Evolutionary conservation across 208 protist genomes (phyloP).

Genomic region (Balamuthia mandrillaris): DNA sequence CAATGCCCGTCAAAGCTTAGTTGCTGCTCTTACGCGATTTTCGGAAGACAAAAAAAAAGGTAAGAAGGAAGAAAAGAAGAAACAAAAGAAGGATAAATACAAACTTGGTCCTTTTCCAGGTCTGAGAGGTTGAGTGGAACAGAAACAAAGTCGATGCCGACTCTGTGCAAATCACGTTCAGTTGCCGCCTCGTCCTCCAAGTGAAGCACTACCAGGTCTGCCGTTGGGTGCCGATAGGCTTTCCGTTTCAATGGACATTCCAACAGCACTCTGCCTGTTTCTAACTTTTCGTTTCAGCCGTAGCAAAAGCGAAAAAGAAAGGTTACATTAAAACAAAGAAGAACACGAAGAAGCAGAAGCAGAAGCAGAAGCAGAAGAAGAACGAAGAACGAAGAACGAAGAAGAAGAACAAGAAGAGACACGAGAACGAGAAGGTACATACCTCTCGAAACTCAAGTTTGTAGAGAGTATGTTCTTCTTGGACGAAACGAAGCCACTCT

Average conservation of each 20-base stretch:
- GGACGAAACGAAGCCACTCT: constrained; percentile 13
- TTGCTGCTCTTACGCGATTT: neutral
- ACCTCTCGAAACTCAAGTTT: constrained; percentile 10
- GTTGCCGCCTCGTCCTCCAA: neutral
- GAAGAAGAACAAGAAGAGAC: neutral
- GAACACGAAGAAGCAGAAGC: neutral
- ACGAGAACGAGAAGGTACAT: neutral
- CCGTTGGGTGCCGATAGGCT: neutral
- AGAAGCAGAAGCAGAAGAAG: neutral
- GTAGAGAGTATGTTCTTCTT: constrained; percentile 16
- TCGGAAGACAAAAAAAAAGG: no score
- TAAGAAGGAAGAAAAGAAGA: no score
- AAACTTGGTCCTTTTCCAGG: neutral
- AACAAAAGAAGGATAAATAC: neutral
- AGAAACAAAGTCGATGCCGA: neutral
- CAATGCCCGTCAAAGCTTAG: neutral
- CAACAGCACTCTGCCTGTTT: neutral
- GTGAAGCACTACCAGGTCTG: constrained; percentile 20
- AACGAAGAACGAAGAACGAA: neutral
- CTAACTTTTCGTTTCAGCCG: no score
- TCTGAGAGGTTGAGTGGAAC: neutral
- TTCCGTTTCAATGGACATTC: neutral
- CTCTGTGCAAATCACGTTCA: neutral
- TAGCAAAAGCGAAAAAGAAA: neutral
- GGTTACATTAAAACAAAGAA: neutral